Conservation (phyloP, 1,284 basidiomycete species). For the Porodaedalea pini region DNA sequence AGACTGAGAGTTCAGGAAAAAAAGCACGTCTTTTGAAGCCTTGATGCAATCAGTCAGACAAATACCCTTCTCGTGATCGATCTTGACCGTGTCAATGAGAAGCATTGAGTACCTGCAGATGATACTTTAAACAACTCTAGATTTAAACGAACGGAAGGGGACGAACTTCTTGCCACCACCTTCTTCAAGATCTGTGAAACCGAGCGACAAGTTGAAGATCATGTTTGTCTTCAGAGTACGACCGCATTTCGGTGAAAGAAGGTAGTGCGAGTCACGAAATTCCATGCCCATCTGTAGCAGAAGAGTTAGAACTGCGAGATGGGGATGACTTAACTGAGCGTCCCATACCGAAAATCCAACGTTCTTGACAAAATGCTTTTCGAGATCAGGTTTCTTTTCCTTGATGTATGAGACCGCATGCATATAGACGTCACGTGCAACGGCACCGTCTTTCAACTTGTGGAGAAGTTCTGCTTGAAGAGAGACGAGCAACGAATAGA, state of each 20-base stretch:
- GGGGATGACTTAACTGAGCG: background rate
- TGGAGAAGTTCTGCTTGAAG: constrained; percentile 77
- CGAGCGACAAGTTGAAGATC: constrained; percentile 82
- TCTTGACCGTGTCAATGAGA: constrained; percentile 84
- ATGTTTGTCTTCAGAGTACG: constrained; percentile 75
- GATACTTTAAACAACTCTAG: constrained; percentile 1
- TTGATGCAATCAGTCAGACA: constrained; percentile 85
- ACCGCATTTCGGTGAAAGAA: constrained; percentile 79
- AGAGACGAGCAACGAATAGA: constrained; percentile 77
- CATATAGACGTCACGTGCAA: constrained; percentile 78
- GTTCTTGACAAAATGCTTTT: constrained; percentile 84
- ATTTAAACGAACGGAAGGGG: background rate
- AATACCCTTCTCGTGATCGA: constrained; percentile 65
- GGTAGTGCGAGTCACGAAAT: constrained; percentile 86
- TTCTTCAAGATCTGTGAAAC: constrained; percentile 80
- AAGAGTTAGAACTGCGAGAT: background rate
- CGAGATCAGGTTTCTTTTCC: constrained; percentile 78
- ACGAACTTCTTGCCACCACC: constrained; percentile 72
- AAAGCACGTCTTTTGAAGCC: constrained; percentile 81
- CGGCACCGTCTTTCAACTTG: constrained; percentile 78
- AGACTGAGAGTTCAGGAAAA: constrained; percentile 70
- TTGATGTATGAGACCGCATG: constrained; percentile 72
- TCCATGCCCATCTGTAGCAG: constrained; percentile 80
- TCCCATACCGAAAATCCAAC: constrained; percentile 81
- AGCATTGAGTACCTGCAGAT: constrained; percentile 85